Conservation (phyloP, 352 stramenopile genomes). For the Aphanomyces euteiches region DNA sequence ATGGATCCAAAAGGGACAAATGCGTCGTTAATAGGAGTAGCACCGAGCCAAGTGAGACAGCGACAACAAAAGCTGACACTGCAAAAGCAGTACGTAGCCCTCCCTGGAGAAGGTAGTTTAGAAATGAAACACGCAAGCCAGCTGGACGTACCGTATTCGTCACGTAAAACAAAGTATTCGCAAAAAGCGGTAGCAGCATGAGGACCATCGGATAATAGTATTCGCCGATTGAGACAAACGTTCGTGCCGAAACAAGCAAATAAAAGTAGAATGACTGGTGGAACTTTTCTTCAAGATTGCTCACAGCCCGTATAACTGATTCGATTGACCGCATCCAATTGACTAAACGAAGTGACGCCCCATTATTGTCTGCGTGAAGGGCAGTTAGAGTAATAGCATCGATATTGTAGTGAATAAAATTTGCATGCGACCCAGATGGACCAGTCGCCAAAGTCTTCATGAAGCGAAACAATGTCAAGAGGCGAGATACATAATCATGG, state of each 20-base stretch:
- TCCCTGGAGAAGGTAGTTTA: conserved; percentile 4
- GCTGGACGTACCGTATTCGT: conserved; percentile 38
- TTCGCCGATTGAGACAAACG: conserved; percentile 84
- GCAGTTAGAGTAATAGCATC: conserved; percentile 67
- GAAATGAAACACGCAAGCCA: not conserved
- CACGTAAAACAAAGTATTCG: conserved; percentile 49
- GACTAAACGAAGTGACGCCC: conserved; percentile 34
- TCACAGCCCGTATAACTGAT: conserved; percentile 67
- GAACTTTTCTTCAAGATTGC: conserved; percentile 85
- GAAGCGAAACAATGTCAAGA: conserved; percentile 65
- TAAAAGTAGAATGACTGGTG: conserved; percentile 89
- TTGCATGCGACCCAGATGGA: conserved; percentile 61
- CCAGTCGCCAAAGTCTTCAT: conserved; percentile 67
- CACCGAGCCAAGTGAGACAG: not conserved
- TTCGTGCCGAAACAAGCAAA: conserved; percentile 58
- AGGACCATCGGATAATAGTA: conserved; percentile 82
- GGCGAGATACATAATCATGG: not conserved
- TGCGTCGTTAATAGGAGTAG: conserved; percentile 16
- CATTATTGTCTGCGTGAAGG: conserved; percentile 31
- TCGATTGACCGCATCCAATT: conserved; percentile 55
- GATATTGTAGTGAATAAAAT: conserved; percentile 85
- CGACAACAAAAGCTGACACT: conserved; percentile 30
- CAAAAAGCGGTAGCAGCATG: conserved; percentile 59
- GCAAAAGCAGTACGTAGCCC: conserved; percentile 66
- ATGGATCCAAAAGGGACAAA: not conserved